Evolutionary conservation across 345 rosid genomes (phyloP).

Genomic region (Melaleuca alternifolia): DNA sequence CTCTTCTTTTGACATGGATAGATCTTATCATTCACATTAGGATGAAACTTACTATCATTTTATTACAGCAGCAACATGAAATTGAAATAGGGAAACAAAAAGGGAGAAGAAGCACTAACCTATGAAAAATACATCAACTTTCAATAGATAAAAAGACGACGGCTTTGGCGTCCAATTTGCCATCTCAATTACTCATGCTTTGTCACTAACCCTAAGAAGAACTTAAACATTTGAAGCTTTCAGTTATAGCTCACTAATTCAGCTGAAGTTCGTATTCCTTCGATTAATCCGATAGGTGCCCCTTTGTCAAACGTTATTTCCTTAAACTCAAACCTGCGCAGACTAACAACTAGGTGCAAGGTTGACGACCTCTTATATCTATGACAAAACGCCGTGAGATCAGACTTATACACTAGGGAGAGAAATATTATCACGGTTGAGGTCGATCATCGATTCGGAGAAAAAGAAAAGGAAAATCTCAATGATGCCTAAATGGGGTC

Average conservation of each 20-base stretch:
- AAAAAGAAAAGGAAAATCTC: no score
- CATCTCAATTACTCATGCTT: background rate
- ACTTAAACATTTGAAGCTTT: accelerated
- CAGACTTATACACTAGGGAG: background rate
- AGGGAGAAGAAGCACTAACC: accelerated
- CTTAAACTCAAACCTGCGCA: background rate
- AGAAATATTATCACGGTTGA: no score
- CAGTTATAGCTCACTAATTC: background rate
- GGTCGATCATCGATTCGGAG: no score
- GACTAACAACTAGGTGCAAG: no score
- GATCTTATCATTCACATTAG: background rate
- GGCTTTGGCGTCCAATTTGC: accelerated
- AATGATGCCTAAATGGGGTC: no score
- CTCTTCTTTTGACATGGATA: background rate
- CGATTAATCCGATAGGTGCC: background rate
- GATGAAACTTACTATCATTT: background rate
- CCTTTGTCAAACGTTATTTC: background rate
- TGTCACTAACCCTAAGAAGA: background rate
- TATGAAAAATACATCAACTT: background rate
- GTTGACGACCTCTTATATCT: no score
- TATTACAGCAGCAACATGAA: background rate
- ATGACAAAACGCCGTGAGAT: background rate
- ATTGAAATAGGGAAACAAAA: background rate
- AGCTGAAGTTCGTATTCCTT: no score
- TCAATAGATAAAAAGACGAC: accelerated